Base-by-base conservation (phyloP, 805 yeast species). In the Candida odintsovae region DNA sequence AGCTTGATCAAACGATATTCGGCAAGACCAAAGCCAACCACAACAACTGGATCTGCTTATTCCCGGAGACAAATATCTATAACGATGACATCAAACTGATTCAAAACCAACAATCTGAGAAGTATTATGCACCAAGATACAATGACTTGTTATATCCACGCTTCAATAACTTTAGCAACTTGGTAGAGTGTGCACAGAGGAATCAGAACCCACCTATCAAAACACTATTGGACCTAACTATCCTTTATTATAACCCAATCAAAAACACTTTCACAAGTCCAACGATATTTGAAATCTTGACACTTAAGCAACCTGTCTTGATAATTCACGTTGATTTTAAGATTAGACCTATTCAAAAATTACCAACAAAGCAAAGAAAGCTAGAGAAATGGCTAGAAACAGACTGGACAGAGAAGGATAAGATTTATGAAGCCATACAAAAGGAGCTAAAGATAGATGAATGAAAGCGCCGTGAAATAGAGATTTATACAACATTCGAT, bases 51-150 rank as follows among this genome's bases (percentile, higher is more conserved):
- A 55, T 89, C 0, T 80, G 82, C 0, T 52, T 86, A 9, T 90
- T 90, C 53, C 97, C 97, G 0, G 97, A 90, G 63, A 96, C 86
- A 5, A 86, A 85, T 56, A 77, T 85, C 8, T 76, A 78, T 62
- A 76, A 82, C 0, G 68, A 74, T 11, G 74, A 74, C 33, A 71
- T 72, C 40, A 61, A 53, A 37, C 68, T 40, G 52, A 62, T 56
- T 43, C 95, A 89, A 50, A 68, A 72, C 36, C 70, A 73, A 26
- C 71, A 80, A 50, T 72, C 82, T 41, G 75, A 74, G 37, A 72
- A 74, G 47, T 79, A 74, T 55, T 83, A 74, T 46, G 68, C 85
- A n/a, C 87, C 92, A 0, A 65, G 62, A 15, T 71, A 85, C 18
- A 63, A 75, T 11, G 72, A 86, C 51, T 65, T 87, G 7, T 65